A percentile compares a stretch with the other conserved stretches of the same genome.
Evolutionary conservation across 202 grass and related monocot genomes (phyloP).

Genomic region (Eragrostis tef): DNA sequence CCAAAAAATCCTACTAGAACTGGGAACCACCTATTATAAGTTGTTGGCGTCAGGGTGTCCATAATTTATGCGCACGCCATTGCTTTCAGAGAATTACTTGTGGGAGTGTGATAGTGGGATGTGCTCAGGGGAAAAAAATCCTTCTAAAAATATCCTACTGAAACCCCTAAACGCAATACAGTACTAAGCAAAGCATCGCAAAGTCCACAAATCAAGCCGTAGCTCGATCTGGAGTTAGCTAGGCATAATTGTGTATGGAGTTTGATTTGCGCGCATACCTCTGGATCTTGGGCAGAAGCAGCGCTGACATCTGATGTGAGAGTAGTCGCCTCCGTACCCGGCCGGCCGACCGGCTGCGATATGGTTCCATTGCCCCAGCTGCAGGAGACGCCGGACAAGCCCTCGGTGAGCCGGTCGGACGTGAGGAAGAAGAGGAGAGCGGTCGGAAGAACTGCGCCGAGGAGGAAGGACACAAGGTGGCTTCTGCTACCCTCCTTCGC

Average conservation of each 20-base stretch:
- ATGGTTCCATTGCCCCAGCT: background rate
- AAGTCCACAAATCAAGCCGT: background rate
- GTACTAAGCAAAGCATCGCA: too few species aligned
- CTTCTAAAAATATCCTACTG: too few species aligned
- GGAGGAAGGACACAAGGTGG: conserved; percentile 43
- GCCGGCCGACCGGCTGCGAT: background rate
- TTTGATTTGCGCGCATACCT: background rate
- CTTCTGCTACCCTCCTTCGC: background rate
- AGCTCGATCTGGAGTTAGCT: background rate
- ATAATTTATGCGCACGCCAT: too few species aligned
- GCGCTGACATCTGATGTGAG: background rate
- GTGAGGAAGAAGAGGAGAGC: conserved; percentile 51
- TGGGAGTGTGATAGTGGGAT: too few species aligned
- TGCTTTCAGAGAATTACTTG: too few species aligned
- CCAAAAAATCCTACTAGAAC: too few species aligned
- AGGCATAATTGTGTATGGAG: background rate
- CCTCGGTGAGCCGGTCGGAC: conserved; percentile 15
- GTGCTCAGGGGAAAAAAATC: too few species aligned
- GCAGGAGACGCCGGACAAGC: background rate
- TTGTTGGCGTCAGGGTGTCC: too few species aligned
- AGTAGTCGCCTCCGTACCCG: background rate
- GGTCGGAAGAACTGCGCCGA: conserved; percentile 46
- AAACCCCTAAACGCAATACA: too few species aligned
- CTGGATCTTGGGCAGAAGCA: background rate
- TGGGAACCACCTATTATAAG: too few species aligned